Conservation (phyloP, 2,329 filamentous ascomycete species). For the Paradendryphiella salina region DNA sequence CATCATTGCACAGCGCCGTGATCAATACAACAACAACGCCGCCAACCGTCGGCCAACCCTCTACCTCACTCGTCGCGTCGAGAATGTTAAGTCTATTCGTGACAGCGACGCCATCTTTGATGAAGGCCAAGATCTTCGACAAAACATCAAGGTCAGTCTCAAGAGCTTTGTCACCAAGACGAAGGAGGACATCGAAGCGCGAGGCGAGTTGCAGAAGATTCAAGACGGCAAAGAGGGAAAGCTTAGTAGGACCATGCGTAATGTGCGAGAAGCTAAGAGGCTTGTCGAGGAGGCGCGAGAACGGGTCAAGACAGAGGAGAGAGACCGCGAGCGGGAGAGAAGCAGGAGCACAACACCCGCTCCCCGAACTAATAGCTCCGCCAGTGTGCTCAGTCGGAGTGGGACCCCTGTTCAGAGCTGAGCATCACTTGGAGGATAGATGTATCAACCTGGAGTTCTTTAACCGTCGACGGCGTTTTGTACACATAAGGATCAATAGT, state of each 20-base stretch:
- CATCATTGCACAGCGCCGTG: slow-evolving; percentile 60
- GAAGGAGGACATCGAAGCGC: slow-evolving; percentile 38
- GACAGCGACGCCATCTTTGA: slow-evolving; percentile 42
- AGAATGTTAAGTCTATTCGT: slow-evolving; percentile 48
- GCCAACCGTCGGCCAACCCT: slow-evolving; percentile 55
- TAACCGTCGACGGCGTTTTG: slow-evolving; percentile 1
- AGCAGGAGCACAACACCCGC: slow-evolving; percentile 34
- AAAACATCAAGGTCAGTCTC: slow-evolving; percentile 39
- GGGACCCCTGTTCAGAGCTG: slow-evolving; percentile 26
- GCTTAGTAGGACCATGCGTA: slow-evolving; percentile 37
- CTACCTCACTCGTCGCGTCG: slow-evolving; percentile 58
- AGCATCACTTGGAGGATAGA: background rate
- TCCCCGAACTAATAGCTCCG: slow-evolving; percentile 25
- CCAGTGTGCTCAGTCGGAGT: slow-evolving; percentile 25
- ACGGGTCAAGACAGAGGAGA: slow-evolving; percentile 37
- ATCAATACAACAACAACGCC: slow-evolving; percentile 20
- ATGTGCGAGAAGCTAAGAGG: slow-evolving; percentile 39
- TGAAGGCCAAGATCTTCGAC: slow-evolving; percentile 31
- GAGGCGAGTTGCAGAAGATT: slow-evolving; percentile 40
- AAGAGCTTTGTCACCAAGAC: slow-evolving; percentile 45
- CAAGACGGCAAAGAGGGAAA: slow-evolving; percentile 42
- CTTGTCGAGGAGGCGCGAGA: slow-evolving; percentile 43
- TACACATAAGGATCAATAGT: slow-evolving; percentile 7
- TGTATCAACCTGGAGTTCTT: background rate
- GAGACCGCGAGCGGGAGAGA: slow-evolving; percentile 30